Evolutionary conservation across 2,329 filamentous ascomycete genomes (phyloP), one percentile per base, ranked within the genome.

Genomic region (Penicillium corylophilum): DNA sequence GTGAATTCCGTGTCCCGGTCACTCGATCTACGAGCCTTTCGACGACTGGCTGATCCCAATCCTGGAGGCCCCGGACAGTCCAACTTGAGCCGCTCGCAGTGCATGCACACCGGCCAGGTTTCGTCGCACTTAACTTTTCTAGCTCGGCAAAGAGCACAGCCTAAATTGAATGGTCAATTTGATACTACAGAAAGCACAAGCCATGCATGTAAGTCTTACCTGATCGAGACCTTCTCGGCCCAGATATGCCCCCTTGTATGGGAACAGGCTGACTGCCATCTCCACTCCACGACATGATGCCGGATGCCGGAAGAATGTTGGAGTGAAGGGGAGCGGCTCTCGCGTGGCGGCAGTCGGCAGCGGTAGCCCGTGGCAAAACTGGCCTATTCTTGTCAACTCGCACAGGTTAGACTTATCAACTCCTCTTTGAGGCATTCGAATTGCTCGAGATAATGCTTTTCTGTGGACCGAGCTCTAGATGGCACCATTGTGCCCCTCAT

Each of bases 51-150:
- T 9, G 43, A 24, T 4, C n/a, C 46, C 28, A 35, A 41, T 15
- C 40, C 44, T 12, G 53, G 56, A 29, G 51, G 53, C 2, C 56
- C 56, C 15, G 56, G 56, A 31, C 56, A 58, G 2, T 58, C 46
- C 1, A 58, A 33, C 20, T 50, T 53, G 2, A 58, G 42, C n/a
- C 56, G 53, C 15, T 56, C 48, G n/a, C 56, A 58, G 18, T 58
- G 53, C 16, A 43, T 39, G 39, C 56, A 58, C 5, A 28, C 31
- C 4, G 56, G 56, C 56, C 56, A 58, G 12, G 43, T 55, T 44
- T 58, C 56, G 16, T 58, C 53, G 20, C 56, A 58, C 35, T 58
- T 58, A 6, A 58, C 56, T 36, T 58, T 58, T 16, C 56, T 51
- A 13, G 56, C 56, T 15, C 56, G 50, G 40, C 56, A 58, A 5